phyloP scores from a whole-genome alignment of 768 basidiomycete genomes.

The Phaeotremella skinneri region DNA sequence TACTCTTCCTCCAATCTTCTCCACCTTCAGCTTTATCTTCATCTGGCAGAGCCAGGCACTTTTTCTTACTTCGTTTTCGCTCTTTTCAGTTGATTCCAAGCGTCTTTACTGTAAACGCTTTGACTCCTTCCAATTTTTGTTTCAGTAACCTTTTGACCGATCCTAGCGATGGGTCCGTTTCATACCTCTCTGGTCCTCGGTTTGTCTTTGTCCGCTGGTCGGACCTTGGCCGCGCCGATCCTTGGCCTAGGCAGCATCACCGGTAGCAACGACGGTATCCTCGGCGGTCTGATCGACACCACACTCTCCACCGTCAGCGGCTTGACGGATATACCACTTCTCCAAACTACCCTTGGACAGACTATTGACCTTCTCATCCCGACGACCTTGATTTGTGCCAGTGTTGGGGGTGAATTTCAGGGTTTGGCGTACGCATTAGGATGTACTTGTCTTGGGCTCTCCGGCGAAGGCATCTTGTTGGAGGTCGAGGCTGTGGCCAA shows the following conservation, averaged over 20 bases:
- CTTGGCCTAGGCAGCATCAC: background rate
- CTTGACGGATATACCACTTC: background rate
- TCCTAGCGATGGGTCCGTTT: background rate
- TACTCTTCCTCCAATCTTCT: background rate
- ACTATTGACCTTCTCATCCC: background rate
- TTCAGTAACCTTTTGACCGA: background rate
- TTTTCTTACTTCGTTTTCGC: background rate
- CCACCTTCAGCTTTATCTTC: background rate
- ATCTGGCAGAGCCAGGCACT: background rate
- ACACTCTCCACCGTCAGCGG: background rate
- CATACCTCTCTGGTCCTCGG: background rate
- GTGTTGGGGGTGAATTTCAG: background rate
- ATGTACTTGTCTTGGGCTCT: constrained; percentile 1
- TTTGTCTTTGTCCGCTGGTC: background rate
- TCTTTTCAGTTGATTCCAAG: background rate
- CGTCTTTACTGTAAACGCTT: too few species aligned
- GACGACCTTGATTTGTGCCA: background rate
- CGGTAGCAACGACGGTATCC: background rate
- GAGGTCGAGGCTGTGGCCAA: background rate
- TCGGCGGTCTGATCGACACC: background rate
- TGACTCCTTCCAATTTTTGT: background rate
- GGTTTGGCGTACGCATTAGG: background rate
- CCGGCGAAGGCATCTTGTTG: background rate
- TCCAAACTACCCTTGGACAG: background rate
- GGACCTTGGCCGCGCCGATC: background rate